Evolutionary conservation across 441 rosid genomes (phyloP).

Genomic region (Mallotus japonicus): DNA sequence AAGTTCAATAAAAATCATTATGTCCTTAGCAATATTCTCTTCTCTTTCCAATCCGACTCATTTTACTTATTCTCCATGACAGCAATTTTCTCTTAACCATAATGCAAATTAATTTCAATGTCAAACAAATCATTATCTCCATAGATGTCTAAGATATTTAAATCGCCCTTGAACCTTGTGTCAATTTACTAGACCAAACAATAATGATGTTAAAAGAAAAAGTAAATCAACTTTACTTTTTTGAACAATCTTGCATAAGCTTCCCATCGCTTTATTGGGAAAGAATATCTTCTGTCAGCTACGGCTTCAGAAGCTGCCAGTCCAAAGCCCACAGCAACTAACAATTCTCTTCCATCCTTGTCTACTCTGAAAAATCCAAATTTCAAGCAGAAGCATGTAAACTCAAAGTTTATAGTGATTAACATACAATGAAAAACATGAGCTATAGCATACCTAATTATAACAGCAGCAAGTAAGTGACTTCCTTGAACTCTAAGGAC

Average conservation of each 20-base stretch:
- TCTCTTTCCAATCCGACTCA: neutral
- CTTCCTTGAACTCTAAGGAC: slow-evolving; percentile 74
- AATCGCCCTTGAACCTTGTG: neutral
- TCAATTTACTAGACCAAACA: slow-evolving; percentile 12
- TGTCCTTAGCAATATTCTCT: neutral
- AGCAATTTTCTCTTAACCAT: neutral
- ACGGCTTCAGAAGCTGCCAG: slow-evolving; percentile 73
- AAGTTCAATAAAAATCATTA: neutral
- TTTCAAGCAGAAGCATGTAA: slow-evolving; percentile 13
- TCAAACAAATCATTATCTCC: neutral
- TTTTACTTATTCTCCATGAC: no score
- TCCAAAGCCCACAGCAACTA: slow-evolving; percentile 78
- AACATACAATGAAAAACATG: slow-evolving; percentile 1
- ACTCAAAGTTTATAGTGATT: slow-evolving; percentile 5
- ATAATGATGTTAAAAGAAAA: neutral
- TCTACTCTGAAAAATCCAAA: slow-evolving; percentile 53
- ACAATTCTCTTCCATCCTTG: slow-evolving; percentile 63
- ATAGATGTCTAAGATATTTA: no score
- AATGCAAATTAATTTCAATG: neutral
- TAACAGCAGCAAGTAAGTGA: slow-evolving; percentile 74
- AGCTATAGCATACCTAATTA: slow-evolving; percentile 41
- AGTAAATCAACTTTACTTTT: slow-evolving; percentile 43
- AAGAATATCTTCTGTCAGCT: slow-evolving; percentile 68
- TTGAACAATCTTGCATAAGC: slow-evolving; percentile 66
- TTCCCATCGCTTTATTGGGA: slow-evolving; percentile 66